Evolutionary conservation across 257 asterid species (phyloP).

Genomic region (Gynochthodes officinalis): DNA sequence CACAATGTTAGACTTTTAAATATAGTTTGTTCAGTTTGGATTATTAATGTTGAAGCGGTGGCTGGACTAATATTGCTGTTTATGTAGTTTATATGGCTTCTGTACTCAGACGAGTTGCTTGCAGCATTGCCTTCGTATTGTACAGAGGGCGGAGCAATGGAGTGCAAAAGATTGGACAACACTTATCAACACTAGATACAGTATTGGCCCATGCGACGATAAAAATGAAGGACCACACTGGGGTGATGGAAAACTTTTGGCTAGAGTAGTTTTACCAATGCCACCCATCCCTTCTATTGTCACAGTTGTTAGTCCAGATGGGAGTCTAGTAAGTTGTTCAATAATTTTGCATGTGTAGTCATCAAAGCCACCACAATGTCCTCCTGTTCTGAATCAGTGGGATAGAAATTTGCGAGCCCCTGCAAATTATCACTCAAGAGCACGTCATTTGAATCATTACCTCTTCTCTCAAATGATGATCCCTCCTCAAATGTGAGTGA

Average conservation of each 20-base stretch:
- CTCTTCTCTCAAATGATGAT: too few relatives aligned
- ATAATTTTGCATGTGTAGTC: not conserved
- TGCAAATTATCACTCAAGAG: too few relatives aligned
- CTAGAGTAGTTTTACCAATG: constrained; percentile 3
- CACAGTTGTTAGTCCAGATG: not conserved
- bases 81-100: too few relatives aligned
- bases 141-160: not conserved
- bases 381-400: not conserved
- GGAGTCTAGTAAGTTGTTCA: not conserved
- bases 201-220: not conserved
- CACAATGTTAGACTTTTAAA: too few relatives aligned
- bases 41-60: too few relatives aligned
- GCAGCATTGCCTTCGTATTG: too few relatives aligned
- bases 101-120: too few relatives aligned
- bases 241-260: not conserved
- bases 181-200: not conserved
- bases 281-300: not conserved
- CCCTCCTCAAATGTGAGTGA: too few relatives aligned
- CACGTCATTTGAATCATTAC: too few relatives aligned
- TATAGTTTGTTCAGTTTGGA: too few relatives aligned
- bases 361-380: not conserved
- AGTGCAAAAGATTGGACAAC: not conserved
- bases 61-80: too few relatives aligned
- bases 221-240: not conserved
- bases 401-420: too few relatives aligned